Base-by-base conservation (phyloP, 768 basidiomycete genomes). In the Tylopilus cervinicoccineus region DNA sequence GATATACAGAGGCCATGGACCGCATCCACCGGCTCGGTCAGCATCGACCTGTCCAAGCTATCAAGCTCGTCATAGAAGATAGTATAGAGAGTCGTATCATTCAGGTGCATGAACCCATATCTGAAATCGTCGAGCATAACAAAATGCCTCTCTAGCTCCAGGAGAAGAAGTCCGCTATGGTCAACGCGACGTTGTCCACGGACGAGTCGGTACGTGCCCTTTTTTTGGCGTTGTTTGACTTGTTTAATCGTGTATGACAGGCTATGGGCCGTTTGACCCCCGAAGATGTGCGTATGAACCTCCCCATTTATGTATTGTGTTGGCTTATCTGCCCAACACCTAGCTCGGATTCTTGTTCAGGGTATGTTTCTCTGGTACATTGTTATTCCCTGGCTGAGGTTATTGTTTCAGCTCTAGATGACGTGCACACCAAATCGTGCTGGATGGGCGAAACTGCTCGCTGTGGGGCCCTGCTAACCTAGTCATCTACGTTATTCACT, bases 11-110 rank as follows among this genome's bases (percentile, higher is more conserved):
- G 79, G 92, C 91, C 3, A 97, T 95, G 93, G 93, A 95, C 66
- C 88, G 94, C 46, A 96, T 97, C 52, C 94, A 97, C 70, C 86
- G 93, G 51, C 75, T 96, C 36, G 94, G 94, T n/a, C 93, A 98
- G 67, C 86, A 83, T 55, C 80, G 95, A 20, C 94, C 95, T 8
- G 90, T 99, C 38, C 80, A 88, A 57, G 93, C 93, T 14, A 91
- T 92, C 66, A 95, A 98, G 60, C 76, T 98, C 9, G 88, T 97
- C 16, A 79, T 97, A 36, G 93, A 98, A 67, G 94, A 99, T 64
- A 91, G 89, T 51, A 98, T 99, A 53, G 96, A 99, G 65, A 86
- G 85, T 58, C 84, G 93, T 52, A 98, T 99, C 48, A 78, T 99
- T 16, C 91, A 95, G 69, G 82, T 86, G 41, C 42, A 71, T 48